Evolutionary conservation across 1,284 basidiomycete genomes (phyloP).

Genomic region (Heterobasidion irregulare): DNA sequence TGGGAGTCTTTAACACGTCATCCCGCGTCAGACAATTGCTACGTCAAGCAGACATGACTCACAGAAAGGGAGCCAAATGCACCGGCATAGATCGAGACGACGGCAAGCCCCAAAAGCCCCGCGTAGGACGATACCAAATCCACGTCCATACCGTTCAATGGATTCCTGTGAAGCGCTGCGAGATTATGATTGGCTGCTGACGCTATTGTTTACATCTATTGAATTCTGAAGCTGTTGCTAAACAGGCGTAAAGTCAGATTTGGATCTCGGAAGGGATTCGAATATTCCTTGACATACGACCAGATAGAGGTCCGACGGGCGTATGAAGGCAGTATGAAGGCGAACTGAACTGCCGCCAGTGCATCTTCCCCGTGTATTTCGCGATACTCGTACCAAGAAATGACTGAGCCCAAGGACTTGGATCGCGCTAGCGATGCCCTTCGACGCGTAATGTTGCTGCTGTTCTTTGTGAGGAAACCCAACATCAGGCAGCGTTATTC

Average conservation of each 20-base stretch:
- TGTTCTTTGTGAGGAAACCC: too few relatives aligned
- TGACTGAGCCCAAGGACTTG: too few relatives aligned
- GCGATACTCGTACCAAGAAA: too few relatives aligned
- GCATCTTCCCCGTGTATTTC: too few relatives aligned
- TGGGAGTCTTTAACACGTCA: constrained; percentile 17
- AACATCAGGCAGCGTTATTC: too few relatives aligned
- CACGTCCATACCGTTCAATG: constrained; percentile 31
- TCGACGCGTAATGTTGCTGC: too few relatives aligned
- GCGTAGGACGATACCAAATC: constrained; percentile 57
- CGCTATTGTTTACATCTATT: neutral
- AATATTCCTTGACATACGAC: too few relatives aligned
- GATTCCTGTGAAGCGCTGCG: neutral
- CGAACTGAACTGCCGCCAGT: too few relatives aligned
- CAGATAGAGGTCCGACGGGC: too few relatives aligned
- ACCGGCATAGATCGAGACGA: constrained; percentile 55
- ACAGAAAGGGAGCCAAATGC: constrained; percentile 62
- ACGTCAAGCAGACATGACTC: constrained; percentile 1
- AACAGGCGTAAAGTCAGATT: neutral
- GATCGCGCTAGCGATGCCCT: too few relatives aligned
- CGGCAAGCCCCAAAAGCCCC: constrained; percentile 57
- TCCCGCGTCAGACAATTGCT: neutral
- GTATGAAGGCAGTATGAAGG: too few relatives aligned
- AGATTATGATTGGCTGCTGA: neutral
- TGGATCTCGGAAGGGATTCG: neutral
- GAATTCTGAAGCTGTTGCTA: neutral